phyloP scores from a whole-genome alignment of 1,139 yeast species.

The Lodderomyces oxycetoniae region DNA sequence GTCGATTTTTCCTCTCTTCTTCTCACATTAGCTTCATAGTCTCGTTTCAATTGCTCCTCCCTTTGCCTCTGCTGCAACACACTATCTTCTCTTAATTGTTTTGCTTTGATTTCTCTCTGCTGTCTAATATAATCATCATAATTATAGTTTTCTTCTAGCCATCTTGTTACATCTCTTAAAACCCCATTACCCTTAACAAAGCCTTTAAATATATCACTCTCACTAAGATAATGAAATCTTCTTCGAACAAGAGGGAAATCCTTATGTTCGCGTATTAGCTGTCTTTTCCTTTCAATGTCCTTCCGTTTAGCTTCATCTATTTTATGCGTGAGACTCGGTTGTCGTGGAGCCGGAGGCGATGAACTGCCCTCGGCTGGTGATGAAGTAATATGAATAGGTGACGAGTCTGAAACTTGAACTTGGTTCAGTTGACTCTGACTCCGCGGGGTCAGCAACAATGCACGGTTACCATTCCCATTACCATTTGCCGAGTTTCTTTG shows the following conservation, averaged over 20 bases:
- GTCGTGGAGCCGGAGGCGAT: slow-evolving; percentile 3
- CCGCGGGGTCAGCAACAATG: neutral
- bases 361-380: slow-evolving; percentile 18
- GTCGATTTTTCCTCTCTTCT: slow-evolving; percentile 11
- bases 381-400: slow-evolving; percentile 27
- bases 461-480: neutral
- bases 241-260: slow-evolving; percentile 48
- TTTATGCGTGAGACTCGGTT: slow-evolving; percentile 14
- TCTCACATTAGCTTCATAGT: slow-evolving; percentile 13
- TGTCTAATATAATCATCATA: slow-evolving; percentile 23
- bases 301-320: slow-evolving; percentile 23
- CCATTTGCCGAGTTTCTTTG: neutral
- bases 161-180: slow-evolving; percentile 48
- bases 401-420: slow-evolving; percentile 37
- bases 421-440: slow-evolving; percentile 18
- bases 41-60: slow-evolving; percentile 14
- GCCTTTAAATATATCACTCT: slow-evolving; percentile 54
- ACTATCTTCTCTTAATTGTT: slow-evolving; percentile 18
- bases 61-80: slow-evolving; percentile 13
- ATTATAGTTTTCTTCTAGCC: slow-evolving; percentile 38
- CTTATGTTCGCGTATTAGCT: slow-evolving; percentile 38
- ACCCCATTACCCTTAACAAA: slow-evolving; percentile 58
- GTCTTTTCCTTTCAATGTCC: slow-evolving; percentile 33
- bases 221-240: slow-evolving; percentile 42
- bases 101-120: slow-evolving; percentile 18